These are phyloP conservation scores for Wickerhamomyces tratensis DNA, from an alignment of 805 yeast species.

Conservation along the genomic window DNA sequence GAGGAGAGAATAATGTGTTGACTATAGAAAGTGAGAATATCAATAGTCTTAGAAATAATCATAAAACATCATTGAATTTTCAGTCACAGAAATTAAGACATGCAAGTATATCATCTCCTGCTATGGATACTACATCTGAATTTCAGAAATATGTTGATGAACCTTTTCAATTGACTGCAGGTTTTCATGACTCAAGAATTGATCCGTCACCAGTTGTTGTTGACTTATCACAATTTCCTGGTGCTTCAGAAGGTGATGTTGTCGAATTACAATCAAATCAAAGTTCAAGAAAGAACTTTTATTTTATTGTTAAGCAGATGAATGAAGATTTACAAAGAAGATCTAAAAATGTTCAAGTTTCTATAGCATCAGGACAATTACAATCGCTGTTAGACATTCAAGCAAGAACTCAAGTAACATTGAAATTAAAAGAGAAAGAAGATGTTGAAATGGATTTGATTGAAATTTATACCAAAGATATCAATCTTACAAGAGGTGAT, in stretches of 20 bases:
- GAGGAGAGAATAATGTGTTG: constrained; percentile 12
- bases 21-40: constrained; percentile 13
- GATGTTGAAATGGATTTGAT: constrained; percentile 70
- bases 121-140: background rate
- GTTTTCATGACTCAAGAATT: constrained; percentile 57
- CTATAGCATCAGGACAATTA: constrained; percentile 50
- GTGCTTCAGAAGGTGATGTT: constrained; percentile 62
- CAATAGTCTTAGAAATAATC: background rate
- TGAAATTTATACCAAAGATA: constrained; percentile 74
- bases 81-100: background rate
- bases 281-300: constrained; percentile 24
- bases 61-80: background rate
- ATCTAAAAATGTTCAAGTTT: constrained; percentile 31
- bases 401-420: constrained; percentile 54
- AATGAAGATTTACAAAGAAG: constrained; percentile 21
- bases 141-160: constrained; percentile 4
- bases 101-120: background rate
- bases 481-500: constrained; percentile 77
- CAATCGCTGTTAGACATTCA: constrained; percentile 55
- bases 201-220: constrained; percentile 51
- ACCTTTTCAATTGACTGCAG: constrained; percentile 10
- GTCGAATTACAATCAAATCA: constrained; percentile 55
- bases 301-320: constrained; percentile 32
- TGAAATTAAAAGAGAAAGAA: constrained; percentile 34
- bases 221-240: constrained; percentile 50